These are phyloP conservation scores for Sisymbrium irio DNA, from an alignment of 345 rosid genomes.

Conservation along the genomic window DNA sequence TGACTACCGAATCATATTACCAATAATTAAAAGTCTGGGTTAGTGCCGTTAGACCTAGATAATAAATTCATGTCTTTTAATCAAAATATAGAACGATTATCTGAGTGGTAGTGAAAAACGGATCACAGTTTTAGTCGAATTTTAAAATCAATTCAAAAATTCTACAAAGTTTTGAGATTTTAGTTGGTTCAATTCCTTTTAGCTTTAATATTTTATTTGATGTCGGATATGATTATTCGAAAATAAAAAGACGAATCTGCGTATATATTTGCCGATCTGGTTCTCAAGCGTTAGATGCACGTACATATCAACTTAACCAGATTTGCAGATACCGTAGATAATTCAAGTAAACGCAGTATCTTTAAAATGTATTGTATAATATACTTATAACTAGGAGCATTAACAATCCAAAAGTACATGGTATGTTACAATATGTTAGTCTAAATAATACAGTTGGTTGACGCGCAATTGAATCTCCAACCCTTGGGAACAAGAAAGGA, in stretches of 20 bases:
- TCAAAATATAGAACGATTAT: not conserved
- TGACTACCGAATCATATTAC: not conserved
- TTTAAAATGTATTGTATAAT: not conserved
- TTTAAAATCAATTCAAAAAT: not conserved
- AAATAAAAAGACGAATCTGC: not conserved
- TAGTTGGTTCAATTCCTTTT: not conserved
- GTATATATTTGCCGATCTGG: not conserved
- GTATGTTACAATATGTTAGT: not conserved
- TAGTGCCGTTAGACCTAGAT: not conserved
- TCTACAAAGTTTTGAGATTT: not conserved
- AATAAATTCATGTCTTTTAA: not conserved
- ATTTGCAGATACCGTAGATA: not conserved
- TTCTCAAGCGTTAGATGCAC: not conserved
- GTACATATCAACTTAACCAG: not conserved
- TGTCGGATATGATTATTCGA: not conserved
- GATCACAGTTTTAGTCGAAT: not conserved
- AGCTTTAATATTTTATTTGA: not conserved
- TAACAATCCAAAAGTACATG: conserved; percentile 20
- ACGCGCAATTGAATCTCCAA: conserved; percentile 17
- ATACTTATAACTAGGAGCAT: not conserved
- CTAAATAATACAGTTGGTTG: conserved; percentile 6
- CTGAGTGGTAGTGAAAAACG: not conserved
- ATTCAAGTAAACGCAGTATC: not conserved
- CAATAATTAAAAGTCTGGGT: not conserved
- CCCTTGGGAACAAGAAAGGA: conserved; percentile 24